Conservation (phyloP, 768 basidiomycete genomes). For the Tricholoma hemisulphureum region DNA sequence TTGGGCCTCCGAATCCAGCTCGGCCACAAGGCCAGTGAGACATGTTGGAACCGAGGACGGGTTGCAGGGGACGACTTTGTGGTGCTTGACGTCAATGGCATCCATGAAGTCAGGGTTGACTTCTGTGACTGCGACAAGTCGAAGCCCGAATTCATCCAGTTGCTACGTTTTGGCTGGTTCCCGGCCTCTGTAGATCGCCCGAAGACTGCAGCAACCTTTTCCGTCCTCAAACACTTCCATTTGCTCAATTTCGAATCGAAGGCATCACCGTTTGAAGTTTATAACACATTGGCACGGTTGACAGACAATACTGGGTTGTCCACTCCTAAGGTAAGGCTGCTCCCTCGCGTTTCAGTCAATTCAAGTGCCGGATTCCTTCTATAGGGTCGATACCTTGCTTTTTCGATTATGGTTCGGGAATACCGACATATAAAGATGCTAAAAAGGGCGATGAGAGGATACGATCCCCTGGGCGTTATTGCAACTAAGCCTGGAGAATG, state of each 20-base stretch:
- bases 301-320: constrained; percentile 11
- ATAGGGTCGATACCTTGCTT: constrained; percentile 16
- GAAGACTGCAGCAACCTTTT: constrained; percentile 21
- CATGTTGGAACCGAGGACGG: constrained; percentile 25
- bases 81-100: constrained; percentile 23
- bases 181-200: constrained; percentile 19
- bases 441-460: constrained; percentile 20
- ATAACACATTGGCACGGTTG: constrained; percentile 6
- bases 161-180: constrained; percentile 17
- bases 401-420: constrained; percentile 14
- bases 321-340: not conserved
- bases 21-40: constrained; percentile 8
- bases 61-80: constrained; percentile 10
- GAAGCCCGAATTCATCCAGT: constrained; percentile 13
- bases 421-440: constrained; percentile 24
- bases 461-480: constrained; percentile 12
- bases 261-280: constrained; percentile 15
- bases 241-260: constrained; percentile 19
- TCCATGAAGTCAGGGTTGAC: constrained; percentile 20
- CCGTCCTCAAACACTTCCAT: constrained; percentile 18
- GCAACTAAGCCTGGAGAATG: constrained; percentile 18
- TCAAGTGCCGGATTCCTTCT: not conserved
- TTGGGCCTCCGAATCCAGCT: constrained; percentile 6
- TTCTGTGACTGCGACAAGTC: constrained; percentile 24
- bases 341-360: not conserved